A percentile compares a stretch with the other conserved stretches of the same genome.
Conservation (phyloP, 192 early-diverging fungal genomes). For the Backusella liffmaniae region DNA sequence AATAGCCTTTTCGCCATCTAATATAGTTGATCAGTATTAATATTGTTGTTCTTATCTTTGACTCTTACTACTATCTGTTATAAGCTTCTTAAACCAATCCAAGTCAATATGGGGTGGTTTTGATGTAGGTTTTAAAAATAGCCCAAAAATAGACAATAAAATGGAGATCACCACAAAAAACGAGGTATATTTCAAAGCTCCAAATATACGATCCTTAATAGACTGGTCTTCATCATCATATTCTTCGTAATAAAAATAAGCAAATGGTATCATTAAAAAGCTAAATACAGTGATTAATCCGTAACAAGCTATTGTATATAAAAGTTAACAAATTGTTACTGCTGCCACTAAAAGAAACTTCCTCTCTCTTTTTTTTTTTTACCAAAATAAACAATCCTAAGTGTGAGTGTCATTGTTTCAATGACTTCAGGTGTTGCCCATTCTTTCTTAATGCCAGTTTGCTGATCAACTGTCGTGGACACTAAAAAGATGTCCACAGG, state of each 20-base stretch:
- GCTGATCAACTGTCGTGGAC: constrained; percentile 48
- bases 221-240: constrained; percentile 44
- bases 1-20: constrained; percentile 42
- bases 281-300: constrained; percentile 46
- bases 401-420: constrained; percentile 34
- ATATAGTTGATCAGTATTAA: background rate
- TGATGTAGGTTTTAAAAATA: constrained; percentile 45
- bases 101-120: constrained; percentile 37
- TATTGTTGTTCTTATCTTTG: background rate
- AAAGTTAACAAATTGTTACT: background rate
- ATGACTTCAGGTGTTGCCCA: constrained; percentile 58
- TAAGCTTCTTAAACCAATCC: constrained; percentile 51
- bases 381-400: constrained; percentile 53
- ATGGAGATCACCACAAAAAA: constrained; percentile 51
- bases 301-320: constrained; percentile 40
- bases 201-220: constrained; percentile 32
- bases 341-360: background rate
- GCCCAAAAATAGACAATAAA: constrained; percentile 45
- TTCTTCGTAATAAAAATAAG: constrained; percentile 64
- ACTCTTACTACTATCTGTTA: constrained; percentile 44
- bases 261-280: constrained; percentile 56
- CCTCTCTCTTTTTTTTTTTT: background rate
- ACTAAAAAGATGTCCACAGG: constrained; percentile 62
- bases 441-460: constrained; percentile 51
- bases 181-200: constrained; percentile 54